These are phyloP conservation scores for Talaromyces adpressus DNA, from an alignment of 495 filamentous ascomycete species.

Conservation along the genomic window DNA sequence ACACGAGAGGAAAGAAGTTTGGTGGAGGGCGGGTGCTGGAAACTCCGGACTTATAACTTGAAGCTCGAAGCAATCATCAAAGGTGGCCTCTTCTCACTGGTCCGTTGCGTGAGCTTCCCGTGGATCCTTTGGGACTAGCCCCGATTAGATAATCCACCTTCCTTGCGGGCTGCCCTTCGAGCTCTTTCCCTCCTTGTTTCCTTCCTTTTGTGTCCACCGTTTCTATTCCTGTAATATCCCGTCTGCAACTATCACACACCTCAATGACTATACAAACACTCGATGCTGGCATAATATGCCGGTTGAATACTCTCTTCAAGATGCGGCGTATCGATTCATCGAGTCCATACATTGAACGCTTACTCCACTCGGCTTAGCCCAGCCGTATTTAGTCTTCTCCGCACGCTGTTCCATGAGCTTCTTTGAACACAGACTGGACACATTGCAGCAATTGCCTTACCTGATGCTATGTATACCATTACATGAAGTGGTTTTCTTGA, in stretches of 20 bases:
- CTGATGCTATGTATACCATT: too few species aligned
- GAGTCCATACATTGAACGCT: not conserved
- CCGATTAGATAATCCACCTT: constrained; percentile 1
- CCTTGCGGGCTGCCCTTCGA: not conserved
- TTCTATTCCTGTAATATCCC: too few species aligned
- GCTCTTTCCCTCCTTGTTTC: not conserved
- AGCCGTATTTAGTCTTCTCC: constrained; percentile 1
- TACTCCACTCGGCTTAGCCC: not conserved
- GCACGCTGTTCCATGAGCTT: constrained; percentile 3
- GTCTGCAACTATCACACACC: too few species aligned
- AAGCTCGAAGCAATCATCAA: constrained; percentile 19
- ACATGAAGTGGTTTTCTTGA: too few species aligned
- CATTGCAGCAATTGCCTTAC: too few species aligned
- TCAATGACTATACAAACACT: too few species aligned
- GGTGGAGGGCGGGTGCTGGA: constrained; percentile 1
- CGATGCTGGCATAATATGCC: not conserved
- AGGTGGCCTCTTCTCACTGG: constrained; percentile 19
- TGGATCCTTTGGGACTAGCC: not conserved
- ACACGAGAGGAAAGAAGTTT: constrained; percentile 3
- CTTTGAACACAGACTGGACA: not conserved
- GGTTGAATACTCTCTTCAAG: not conserved
- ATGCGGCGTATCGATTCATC: not conserved
- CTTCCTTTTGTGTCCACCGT: not conserved
- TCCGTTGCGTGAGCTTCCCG: not conserved
- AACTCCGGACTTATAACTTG: constrained; percentile 15